Evolutionary conservation across 2,329 filamentous ascomycete genomes (phyloP).

Genomic region (Paraconiothyrium brasiliense): DNA sequence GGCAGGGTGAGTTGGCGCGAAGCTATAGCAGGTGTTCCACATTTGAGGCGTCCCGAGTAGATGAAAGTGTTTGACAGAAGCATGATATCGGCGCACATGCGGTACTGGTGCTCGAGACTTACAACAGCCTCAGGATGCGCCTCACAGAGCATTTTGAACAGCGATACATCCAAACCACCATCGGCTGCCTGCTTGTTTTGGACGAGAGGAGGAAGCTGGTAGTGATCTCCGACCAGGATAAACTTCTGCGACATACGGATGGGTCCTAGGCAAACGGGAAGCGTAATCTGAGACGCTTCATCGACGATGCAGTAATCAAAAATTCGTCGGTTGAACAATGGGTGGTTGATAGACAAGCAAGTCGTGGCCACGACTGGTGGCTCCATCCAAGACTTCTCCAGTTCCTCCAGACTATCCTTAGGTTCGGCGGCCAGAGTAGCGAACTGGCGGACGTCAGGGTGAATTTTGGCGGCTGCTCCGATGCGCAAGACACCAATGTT

Average conservation of each 20-base stretch:
- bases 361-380: slow-evolving; percentile 93
- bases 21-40: slow-evolving; percentile 81
- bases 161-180: slow-evolving; percentile 87
- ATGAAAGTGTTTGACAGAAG: slow-evolving; percentile 90
- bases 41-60: slow-evolving; percentile 89
- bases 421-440: slow-evolving; percentile 78
- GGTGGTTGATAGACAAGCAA: slow-evolving; percentile 89
- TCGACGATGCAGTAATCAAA: slow-evolving; percentile 99
- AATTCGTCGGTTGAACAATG: slow-evolving; percentile 83
- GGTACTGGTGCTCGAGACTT: slow-evolving; percentile 93
- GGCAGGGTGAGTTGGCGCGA: slow-evolving; percentile 74
- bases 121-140: slow-evolving; percentile 87
- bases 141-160: slow-evolving; percentile 94
- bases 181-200: slow-evolving; percentile 87
- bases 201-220: slow-evolving; percentile 92
- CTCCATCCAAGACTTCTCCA: slow-evolving; percentile 83
- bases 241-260: slow-evolving; percentile 93
- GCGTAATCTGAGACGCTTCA: slow-evolving; percentile 95
- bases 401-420: slow-evolving; percentile 81
- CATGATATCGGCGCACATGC: slow-evolving; percentile 99
- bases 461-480: slow-evolving; percentile 84
- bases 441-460: slow-evolving; percentile 87
- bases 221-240: slow-evolving; percentile 95
- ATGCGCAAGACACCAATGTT: slow-evolving; percentile 84
- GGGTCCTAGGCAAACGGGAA: slow-evolving; percentile 92